phyloP scores from a whole-genome alignment of 176 grass and related monocot genomes.

The Avena sativa region DNA sequence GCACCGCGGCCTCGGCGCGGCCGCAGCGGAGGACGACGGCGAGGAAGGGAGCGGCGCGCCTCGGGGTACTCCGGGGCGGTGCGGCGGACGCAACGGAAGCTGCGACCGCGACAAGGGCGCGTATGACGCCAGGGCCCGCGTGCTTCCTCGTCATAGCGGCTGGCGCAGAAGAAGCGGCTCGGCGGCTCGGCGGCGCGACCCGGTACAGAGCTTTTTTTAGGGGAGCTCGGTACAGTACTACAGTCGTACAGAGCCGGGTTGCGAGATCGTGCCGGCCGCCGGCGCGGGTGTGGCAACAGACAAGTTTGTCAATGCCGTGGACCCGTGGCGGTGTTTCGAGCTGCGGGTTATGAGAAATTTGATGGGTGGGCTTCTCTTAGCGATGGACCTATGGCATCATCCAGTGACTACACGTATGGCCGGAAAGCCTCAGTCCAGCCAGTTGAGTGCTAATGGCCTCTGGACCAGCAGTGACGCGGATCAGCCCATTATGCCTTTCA shows the following conservation, averaged over 20 bases:
- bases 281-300: not conserved
- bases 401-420: not conserved
- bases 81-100: not conserved
- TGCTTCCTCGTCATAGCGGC: conserved; percentile 48
- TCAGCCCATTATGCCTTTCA: not conserved
- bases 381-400: not conserved
- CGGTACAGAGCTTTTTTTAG: not conserved
- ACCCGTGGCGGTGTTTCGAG: not conserved
- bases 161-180: not conserved
- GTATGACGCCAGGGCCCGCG: not conserved
- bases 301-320: not conserved
- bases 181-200: not conserved
- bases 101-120: conserved; percentile 16
- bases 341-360: not conserved
- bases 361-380: not conserved
- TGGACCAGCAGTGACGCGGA: not conserved
- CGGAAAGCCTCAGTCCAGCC: not conserved
- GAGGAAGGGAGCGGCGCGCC: conserved; percentile 38
- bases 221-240: not conserved
- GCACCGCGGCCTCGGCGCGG: conserved; percentile 23
- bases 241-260: too few species aligned
- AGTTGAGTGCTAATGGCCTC: not conserved
- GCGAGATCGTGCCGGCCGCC: too few species aligned
- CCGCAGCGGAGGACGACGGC: conserved; percentile 43
- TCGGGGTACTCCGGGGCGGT: not conserved